These are phyloP conservation scores for Colletotrichum magnum DNA, from an alignment of 2,329 filamentous ascomycete genomes.

Conservation along the genomic window DNA sequence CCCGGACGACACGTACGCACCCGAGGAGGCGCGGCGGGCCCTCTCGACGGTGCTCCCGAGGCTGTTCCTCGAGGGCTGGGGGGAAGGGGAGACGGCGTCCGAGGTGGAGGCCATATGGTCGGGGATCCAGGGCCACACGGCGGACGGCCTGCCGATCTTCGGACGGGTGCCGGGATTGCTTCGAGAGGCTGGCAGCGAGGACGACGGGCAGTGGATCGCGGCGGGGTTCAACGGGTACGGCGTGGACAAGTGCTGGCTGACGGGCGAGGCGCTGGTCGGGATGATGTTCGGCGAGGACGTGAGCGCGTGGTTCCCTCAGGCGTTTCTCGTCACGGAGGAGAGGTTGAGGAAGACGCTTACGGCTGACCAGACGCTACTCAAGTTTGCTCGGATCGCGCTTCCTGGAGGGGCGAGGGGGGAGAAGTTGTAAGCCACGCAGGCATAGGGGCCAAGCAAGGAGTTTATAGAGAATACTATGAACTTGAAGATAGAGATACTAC, in stretches of 20 bases:
- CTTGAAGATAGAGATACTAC: too few relatives aligned
- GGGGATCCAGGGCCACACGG: constrained; percentile 34
- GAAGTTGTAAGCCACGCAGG: not conserved
- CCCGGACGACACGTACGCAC: constrained; percentile 23
- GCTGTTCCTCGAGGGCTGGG: constrained; percentile 25
- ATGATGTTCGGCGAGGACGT: constrained; percentile 46
- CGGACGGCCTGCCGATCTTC: constrained; percentile 36
- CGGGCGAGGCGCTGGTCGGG: constrained; percentile 42
- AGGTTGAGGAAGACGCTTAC: constrained; percentile 41
- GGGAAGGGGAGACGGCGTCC: not conserved
- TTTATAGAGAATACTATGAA: not conserved
- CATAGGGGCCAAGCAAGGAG: not conserved
- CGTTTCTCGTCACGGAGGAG: constrained; percentile 42
- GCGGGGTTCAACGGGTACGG: constrained; percentile 44
- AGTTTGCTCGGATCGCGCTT: constrained; percentile 5
- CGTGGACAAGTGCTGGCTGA: constrained; percentile 44
- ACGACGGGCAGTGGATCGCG: constrained; percentile 41
- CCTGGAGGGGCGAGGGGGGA: not conserved
- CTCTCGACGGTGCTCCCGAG: not conserved
- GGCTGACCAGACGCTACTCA: constrained; percentile 15
- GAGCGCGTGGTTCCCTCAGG: constrained; percentile 42
- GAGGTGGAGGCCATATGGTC: constrained; percentile 29
- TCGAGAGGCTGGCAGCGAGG: not conserved
- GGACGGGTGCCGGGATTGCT: constrained; percentile 11
- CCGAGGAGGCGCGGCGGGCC: not conserved